phyloP scores from a whole-genome alignment of 345 rosid species.

The Populus ilicifolia region DNA sequence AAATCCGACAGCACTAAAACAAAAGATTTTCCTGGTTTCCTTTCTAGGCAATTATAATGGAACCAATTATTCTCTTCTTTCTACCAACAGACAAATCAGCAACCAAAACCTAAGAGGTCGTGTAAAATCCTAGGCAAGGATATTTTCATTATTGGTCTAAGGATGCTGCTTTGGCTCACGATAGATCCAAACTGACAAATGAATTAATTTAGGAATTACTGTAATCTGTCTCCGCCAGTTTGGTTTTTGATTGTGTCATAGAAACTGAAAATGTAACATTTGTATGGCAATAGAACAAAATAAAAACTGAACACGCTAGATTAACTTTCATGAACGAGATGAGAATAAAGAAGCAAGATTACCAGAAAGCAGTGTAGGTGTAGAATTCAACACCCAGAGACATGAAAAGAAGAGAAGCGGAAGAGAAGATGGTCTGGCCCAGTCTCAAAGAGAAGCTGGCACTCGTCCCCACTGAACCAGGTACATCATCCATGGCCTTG shows the following conservation, averaged over 20 bases:
- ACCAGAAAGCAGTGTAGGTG: conserved; percentile 92
- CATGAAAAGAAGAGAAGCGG: conserved; percentile 84
- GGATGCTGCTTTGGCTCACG: background rate
- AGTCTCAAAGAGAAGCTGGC: conserved; percentile 75
- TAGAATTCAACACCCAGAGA: conserved; percentile 78
- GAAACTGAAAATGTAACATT: background rate
- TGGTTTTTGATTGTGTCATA: background rate
- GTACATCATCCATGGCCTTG: conserved; percentile 51
- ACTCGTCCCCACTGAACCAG: conserved; percentile 74
- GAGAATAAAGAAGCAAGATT: background rate
- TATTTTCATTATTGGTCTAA: background rate
- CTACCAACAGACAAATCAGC: background rate
- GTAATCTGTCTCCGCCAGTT: background rate
- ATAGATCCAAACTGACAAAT: background rate
- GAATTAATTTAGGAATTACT: background rate
- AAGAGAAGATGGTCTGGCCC: conserved; percentile 69
- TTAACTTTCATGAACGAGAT: background rate
- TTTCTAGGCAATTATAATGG: background rate
- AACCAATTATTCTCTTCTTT: background rate
- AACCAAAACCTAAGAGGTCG: background rate
- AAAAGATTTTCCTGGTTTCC: background rate
- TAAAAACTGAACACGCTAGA: background rate
- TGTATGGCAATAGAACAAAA: background rate
- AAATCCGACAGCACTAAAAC: background rate
- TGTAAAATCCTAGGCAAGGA: background rate